Evolutionary conservation across 805 yeast species (phyloP), one percentile per base, ranked within the genome.

Genomic region (Grigorovia jiainica): DNA sequence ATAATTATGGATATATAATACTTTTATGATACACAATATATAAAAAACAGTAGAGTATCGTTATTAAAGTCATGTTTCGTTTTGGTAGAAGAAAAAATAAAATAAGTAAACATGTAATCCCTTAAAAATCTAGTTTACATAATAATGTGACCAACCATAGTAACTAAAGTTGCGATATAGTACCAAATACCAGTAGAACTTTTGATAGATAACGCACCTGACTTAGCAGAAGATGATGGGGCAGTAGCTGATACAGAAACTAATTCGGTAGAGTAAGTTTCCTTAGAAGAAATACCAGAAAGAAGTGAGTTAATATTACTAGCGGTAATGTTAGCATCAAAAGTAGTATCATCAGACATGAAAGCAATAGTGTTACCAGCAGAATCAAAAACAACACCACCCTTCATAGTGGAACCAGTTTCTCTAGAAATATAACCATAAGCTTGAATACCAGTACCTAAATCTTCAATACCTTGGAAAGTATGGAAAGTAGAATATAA

Each of bases 401-500:
- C 90, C 42, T 49, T 65, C 85, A 79, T 79, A 16, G 71, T 63
- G 7, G 65, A 53, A 8, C 50, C 41, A 38, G 72, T 67, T 39
- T 74, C 72, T 69, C 90, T 74, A 45, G 65, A 57, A 40, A 81
- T 65, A 54, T 71, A 76, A 32, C 81, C 87, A 32, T 64, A 57
- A 25, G 73, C 52, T 45, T 69, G 75, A 39, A 82, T 57, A 47
- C 92, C 92, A 11, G 70, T 62, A 34, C 73, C 73, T 49, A 82
- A 71, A 52, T 74, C 72, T 42, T 65, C 81, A 36, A 79, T 74
- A 32, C 66, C 66, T 61, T 82, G 92, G 69, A 72, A 82, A 54
- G 79, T 85, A 58, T 82, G 92, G 58, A 82, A 64, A 7, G 89
- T 79, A 16, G 87, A 69, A 62, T 67, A 79, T 50, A 82, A 68